phyloP scores from a whole-genome alignment of 176 grass and related monocot genomes.

The Aegilops bicornis region DNA sequence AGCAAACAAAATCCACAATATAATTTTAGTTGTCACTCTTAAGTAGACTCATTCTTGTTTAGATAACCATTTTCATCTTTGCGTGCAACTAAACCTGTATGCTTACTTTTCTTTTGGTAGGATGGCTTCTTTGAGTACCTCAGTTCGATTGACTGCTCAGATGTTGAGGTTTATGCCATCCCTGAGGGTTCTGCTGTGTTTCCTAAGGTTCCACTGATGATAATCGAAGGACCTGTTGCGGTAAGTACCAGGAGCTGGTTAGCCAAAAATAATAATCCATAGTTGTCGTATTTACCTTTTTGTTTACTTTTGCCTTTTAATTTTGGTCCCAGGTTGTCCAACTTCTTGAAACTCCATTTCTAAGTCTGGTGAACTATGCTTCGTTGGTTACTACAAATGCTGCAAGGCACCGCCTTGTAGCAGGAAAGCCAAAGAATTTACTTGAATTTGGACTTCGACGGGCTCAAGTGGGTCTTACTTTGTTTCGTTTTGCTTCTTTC shows the following conservation, averaged over 20 bases:
- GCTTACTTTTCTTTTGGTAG: constrained; percentile 19
- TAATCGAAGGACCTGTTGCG: constrained; percentile 88
- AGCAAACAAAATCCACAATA: background rate
- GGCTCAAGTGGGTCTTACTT: constrained; percentile 63
- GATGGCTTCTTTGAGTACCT: constrained; percentile 95
- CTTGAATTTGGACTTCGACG: constrained; percentile 96
- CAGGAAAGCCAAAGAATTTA: constrained; percentile 86
- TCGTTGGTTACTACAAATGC: constrained; percentile 98
- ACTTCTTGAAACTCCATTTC: constrained; percentile 93
- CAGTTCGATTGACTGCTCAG: constrained; percentile 67
- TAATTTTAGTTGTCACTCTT: background rate
- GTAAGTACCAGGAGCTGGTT: constrained; percentile 56
- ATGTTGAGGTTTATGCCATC: constrained; percentile 91
- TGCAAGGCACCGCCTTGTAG: constrained; percentile 77
- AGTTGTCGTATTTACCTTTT: background rate
- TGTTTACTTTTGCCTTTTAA: background rate
- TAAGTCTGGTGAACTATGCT: constrained; percentile 92
- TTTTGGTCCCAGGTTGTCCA: constrained; percentile 64
- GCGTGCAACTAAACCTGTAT: background rate
- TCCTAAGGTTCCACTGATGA: constrained; percentile 89
- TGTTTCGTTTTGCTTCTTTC: background rate
- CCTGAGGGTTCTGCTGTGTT: constrained; percentile 95
- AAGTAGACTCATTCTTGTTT: background rate
- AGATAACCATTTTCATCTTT: background rate
- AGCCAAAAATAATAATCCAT: constrained; percentile 4